phyloP scores from a whole-genome alignment of 345 rosid genomes.

The Populus nigra region DNA sequence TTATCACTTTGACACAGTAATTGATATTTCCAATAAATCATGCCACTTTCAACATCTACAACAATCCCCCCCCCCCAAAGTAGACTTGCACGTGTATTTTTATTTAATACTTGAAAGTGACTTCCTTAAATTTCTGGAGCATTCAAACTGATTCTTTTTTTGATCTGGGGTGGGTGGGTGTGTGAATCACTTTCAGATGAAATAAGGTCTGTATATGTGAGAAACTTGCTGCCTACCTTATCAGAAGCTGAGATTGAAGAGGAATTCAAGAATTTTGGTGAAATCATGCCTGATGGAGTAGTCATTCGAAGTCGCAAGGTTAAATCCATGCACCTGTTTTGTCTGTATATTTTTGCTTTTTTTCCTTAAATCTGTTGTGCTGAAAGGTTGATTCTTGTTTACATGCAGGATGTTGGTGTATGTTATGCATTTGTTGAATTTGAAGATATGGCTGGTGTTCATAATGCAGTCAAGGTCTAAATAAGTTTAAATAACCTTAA shows the following conservation, averaged over 20 bases:
- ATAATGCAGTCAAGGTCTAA: constrained; percentile 54
- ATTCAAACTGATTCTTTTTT: not conserved
- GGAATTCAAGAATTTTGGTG: constrained; percentile 67
- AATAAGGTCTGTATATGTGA: constrained; percentile 62
- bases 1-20: not conserved
- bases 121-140: not conserved
- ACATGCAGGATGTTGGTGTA: constrained; percentile 62
- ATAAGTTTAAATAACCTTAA: not conserved
- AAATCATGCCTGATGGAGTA: constrained; percentile 56
- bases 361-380: not conserved
- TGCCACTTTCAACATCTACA: not conserved
- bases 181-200: constrained; percentile 39
- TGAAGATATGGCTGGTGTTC: constrained; percentile 59
- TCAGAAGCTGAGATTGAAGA: constrained; percentile 64
- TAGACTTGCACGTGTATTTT: too few species aligned
- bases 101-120: not conserved
- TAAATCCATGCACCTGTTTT: constrained; percentile 1
- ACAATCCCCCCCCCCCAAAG: not conserved
- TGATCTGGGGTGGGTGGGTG: not conserved
- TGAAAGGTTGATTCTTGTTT: constrained; percentile 4
- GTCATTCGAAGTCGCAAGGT: constrained; percentile 73
- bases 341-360: not conserved
- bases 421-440: constrained; percentile 78
- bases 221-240: constrained; percentile 50
- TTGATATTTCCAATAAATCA: not conserved